Percentiles rank a stretch among this genome's conserved stretches.
Evolutionary conservation across 2,329 filamentous ascomycete genomes (phyloP).

Genomic region (Talaromyces sp.): DNA sequence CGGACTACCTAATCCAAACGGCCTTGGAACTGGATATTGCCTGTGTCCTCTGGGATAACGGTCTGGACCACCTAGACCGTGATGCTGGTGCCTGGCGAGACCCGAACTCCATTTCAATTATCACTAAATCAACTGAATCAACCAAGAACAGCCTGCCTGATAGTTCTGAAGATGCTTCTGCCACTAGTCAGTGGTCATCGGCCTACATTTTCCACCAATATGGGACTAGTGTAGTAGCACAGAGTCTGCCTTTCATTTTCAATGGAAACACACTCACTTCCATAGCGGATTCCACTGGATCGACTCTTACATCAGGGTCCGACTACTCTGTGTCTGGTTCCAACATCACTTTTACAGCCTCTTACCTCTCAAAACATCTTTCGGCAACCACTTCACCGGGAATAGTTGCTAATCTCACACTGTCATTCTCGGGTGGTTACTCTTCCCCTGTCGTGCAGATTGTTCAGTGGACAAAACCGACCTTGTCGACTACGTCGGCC

Average conservation of each 20-base stretch:
- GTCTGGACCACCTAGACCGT: constrained; percentile 58
- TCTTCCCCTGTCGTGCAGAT: constrained; percentile 51
- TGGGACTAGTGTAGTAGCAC: constrained; percentile 47
- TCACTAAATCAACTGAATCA: constrained; percentile 49
- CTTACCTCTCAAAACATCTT: constrained; percentile 53
- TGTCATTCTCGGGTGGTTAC: constrained; percentile 56
- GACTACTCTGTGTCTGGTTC: constrained; percentile 55
- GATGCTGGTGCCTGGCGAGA: constrained; percentile 55
- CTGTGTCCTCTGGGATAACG: constrained; percentile 63
- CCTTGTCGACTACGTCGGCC: constrained; percentile 29
- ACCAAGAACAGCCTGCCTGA: constrained; percentile 56
- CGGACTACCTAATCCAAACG: constrained; percentile 56
- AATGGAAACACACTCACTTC: constrained; percentile 57
- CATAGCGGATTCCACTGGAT: constrained; percentile 43
- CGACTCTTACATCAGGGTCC: constrained; percentile 35
- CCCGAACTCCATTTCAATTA: constrained; percentile 51
- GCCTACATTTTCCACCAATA: constrained; percentile 60
- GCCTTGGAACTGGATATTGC: constrained; percentile 55
- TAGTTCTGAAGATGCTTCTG: constrained; percentile 53
- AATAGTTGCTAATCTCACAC: constrained; percentile 53
- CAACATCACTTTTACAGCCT: constrained; percentile 51
- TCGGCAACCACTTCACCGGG: constrained; percentile 47
- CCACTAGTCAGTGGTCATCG: constrained; percentile 52
- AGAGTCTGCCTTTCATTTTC: constrained; percentile 54
- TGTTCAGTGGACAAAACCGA: constrained; percentile 57